Evolutionary conservation across 164 flowering plant species (phyloP), one percentile per base, ranked within the genome.

Genomic region (Sedum album): DNA sequence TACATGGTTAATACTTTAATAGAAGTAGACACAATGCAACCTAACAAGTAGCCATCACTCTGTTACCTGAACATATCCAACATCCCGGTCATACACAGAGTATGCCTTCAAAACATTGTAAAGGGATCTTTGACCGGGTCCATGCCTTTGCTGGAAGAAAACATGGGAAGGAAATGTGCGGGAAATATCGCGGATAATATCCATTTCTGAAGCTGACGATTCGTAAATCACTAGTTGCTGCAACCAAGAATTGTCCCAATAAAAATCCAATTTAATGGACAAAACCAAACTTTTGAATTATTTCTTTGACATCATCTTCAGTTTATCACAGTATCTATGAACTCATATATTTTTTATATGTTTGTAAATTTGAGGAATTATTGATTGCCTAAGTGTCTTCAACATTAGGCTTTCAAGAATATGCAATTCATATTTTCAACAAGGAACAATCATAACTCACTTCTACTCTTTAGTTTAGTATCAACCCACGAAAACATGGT

Each of bases 191-290:
- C 98, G 87, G 76, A 94, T 94, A 69, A 94, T 94, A 74, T 94
- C 97, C 77, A 94, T 73, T 72, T 94, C 98, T 33, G 97, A 87
- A 64, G 98, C 81, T 33, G 98, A 91, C 44, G 95, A n/a, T n/a
- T n/a, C n/a, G n/a, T n/a, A n/a, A n/a, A 94, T 79, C 31, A 94
- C 91, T 61, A 94, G 82, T 94, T 94, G 98, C 97, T 93, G 94
- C 82, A 84, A 44, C 48, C 17, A 44, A 44, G 17, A 44, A 44
- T 44, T 44, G 20, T 4, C 48, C 48, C 10, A 11, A 18, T 44
- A 11, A 11, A 44, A 13, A 44, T 44, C 4, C 20, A 44, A 11
- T 15, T 44, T 11, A 11, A 1, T 14, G 48, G 18, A 44, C 18
- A 14, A 5, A 44, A 44, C 48, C 48, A 44, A 17, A 44, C 48